A percentile compares a stretch with the other conserved stretches of the same genome.
These are phyloP conservation scores for Byssoonygena ceratinophila DNA, from an alignment of 2,329 filamentous ascomycete species.

Conservation along the genomic window DNA sequence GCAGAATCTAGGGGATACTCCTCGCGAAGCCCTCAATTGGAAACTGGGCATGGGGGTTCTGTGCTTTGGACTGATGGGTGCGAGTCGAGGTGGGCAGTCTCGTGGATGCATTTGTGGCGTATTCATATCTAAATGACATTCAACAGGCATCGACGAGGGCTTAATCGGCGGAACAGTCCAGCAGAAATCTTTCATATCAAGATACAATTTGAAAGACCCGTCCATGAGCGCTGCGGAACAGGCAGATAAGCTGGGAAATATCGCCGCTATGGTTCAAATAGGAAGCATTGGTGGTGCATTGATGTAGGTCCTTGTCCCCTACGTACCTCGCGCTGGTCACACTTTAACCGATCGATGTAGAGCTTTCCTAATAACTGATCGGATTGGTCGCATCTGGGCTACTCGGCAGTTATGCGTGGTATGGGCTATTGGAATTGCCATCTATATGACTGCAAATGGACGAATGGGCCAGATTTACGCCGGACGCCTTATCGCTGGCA, in stretches of 20 bases:
- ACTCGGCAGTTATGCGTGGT: slow-evolving; percentile 34
- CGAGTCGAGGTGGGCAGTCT: slow-evolving; percentile 50
- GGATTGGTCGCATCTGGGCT: slow-evolving; percentile 36
- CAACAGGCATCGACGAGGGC: slow-evolving; percentile 56
- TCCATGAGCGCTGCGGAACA: slow-evolving; percentile 44
- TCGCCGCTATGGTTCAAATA: slow-evolving; percentile 72
- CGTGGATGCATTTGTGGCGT: not conserved
- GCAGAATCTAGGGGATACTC: slow-evolving; percentile 53
- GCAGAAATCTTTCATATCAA: slow-evolving; percentile 52
- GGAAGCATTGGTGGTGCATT: slow-evolving; percentile 63
- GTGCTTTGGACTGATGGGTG: slow-evolving; percentile 64
- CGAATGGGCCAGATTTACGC: slow-evolving; percentile 35
- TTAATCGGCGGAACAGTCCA: slow-evolving; percentile 63
- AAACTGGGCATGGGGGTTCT: slow-evolving; percentile 65
- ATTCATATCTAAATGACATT: not conserved
- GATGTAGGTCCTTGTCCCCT: slow-evolving; percentile 31
- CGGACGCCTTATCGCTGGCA: slow-evolving; percentile 36
- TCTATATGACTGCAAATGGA: slow-evolving; percentile 35
- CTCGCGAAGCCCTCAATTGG: slow-evolving; percentile 65
- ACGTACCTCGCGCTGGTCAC: not conserved
- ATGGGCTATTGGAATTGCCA: slow-evolving; percentile 35
- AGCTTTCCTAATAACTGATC: slow-evolving; percentile 40
- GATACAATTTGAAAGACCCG: slow-evolving; percentile 44
- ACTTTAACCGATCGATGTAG: slow-evolving; percentile 26
- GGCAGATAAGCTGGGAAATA: slow-evolving; percentile 63